phyloP scores from a whole-genome alignment of 1,284 basidiomycete genomes.

The Ustilago cynodontis region DNA sequence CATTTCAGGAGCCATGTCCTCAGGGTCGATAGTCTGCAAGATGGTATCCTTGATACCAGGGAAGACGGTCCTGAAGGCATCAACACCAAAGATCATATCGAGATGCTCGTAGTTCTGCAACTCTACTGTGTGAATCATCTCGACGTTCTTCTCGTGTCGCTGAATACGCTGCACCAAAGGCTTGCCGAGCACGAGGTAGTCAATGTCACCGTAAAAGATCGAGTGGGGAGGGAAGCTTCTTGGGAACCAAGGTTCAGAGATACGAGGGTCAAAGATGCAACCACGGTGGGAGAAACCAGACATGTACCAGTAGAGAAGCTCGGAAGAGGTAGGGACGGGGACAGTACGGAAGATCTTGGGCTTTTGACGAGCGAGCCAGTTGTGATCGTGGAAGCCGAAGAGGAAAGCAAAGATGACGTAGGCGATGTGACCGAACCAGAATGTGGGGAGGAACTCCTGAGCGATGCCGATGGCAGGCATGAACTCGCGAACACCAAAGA shows the following conservation, averaged over 20 bases:
- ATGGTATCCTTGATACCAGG: slow-evolving; percentile 68
- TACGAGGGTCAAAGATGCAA: slow-evolving; percentile 68
- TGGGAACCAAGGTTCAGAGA: slow-evolving; percentile 67
- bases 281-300: slow-evolving; percentile 64
- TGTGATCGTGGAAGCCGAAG: slow-evolving; percentile 69
- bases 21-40: slow-evolving; percentile 57
- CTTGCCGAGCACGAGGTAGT: slow-evolving; percentile 67
- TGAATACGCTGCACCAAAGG: slow-evolving; percentile 64
- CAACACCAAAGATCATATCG: slow-evolving; percentile 67
- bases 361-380: slow-evolving; percentile 66
- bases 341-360: slow-evolving; percentile 68
- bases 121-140: slow-evolving; percentile 68
- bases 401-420: slow-evolving; percentile 67
- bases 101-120: slow-evolving; percentile 68
- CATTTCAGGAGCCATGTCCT: slow-evolving; percentile 49
- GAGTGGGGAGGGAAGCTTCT: slow-evolving; percentile 65
- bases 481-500: slow-evolving; percentile 67
- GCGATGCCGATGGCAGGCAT: slow-evolving; percentile 64
- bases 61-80: slow-evolving; percentile 65
- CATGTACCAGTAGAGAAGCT: slow-evolving; percentile 70
- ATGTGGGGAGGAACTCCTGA: slow-evolving; percentile 63
- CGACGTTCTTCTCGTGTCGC: slow-evolving; percentile 63
- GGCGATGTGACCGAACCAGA: slow-evolving; percentile 66
- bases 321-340: slow-evolving; percentile 63
- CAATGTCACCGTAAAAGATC: slow-evolving; percentile 66